Evolutionary conservation across 192 early-diverging fungal species (phyloP).

Genomic region (Pilobolus umbonatus): DNA sequence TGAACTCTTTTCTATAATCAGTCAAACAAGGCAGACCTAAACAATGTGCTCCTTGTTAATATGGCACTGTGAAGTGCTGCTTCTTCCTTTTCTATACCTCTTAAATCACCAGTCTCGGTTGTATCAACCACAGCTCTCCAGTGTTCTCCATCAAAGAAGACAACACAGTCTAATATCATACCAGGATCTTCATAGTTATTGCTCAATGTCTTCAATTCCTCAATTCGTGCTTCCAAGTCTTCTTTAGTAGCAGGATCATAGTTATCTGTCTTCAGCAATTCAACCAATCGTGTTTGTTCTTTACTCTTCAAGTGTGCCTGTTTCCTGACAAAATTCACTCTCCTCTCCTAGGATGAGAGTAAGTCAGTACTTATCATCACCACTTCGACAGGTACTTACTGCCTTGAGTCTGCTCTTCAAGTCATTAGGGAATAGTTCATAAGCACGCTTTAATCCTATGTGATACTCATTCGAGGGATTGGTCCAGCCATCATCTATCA

Average conservation of each 20-base stretch:
- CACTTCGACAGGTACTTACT: constrained; percentile 32
- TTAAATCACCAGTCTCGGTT: constrained; percentile 73
- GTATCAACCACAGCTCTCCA: constrained; percentile 85
- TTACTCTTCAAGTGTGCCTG: constrained; percentile 40
- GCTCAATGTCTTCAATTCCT: constrained; percentile 55
- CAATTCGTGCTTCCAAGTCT: constrained; percentile 62
- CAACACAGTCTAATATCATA: constrained; percentile 71
- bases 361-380: not conserved
- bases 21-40: constrained; percentile 56
- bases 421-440: constrained; percentile 67
- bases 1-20: constrained; percentile 64
- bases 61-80: not conserved
- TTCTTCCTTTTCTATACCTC: constrained; percentile 21
- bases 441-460: constrained; percentile 73
- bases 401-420: constrained; percentile 45
- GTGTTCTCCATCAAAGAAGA: constrained; percentile 83
- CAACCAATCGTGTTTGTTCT: constrained; percentile 41
- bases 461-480: constrained; percentile 83
- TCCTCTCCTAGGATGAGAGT: constrained; percentile 35
- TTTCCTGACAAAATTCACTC: constrained; percentile 41
- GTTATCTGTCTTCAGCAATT: constrained; percentile 37
- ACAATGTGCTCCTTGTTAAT: not conserved
- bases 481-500: constrained; percentile 65
- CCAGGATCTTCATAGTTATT: constrained; percentile 76
- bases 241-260: constrained; percentile 33